phyloP scores from a whole-genome alignment of 2,329 filamentous ascomycete species.

The Lasiodiplodia theobromae region DNA sequence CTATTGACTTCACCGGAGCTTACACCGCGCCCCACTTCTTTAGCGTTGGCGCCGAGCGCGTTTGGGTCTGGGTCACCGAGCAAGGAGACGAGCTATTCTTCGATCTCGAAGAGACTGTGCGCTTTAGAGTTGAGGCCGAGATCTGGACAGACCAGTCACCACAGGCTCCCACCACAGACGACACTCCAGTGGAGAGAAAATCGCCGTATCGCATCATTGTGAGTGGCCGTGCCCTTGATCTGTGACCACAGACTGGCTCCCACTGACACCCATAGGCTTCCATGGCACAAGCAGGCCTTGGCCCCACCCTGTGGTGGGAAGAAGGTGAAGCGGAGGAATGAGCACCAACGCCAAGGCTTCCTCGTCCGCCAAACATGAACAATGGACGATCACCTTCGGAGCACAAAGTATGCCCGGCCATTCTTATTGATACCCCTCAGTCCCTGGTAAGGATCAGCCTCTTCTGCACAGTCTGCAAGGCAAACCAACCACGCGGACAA shows the following conservation, averaged over 20 bases:
- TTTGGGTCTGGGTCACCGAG: constrained; percentile 84
- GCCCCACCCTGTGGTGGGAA: constrained; percentile 57
- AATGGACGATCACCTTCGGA: background rate
- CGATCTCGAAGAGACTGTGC: constrained; percentile 87
- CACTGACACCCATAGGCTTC: constrained; percentile 45
- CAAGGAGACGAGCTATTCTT: constrained; percentile 80
- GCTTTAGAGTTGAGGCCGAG: constrained; percentile 85
- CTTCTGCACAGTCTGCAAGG: background rate
- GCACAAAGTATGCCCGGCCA: background rate
- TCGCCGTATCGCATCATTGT: constrained; percentile 73
- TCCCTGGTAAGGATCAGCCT: background rate
- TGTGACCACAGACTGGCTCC: background rate
- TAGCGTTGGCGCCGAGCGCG: constrained; percentile 75
- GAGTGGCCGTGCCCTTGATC: constrained; percentile 33
- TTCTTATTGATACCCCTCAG: constrained; percentile 12
- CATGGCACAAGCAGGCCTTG: constrained; percentile 57
- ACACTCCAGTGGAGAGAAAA: constrained; percentile 67
- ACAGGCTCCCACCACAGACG: constrained; percentile 72
- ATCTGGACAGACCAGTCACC: constrained; percentile 92
- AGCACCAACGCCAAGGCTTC: background rate
- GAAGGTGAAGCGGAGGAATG: constrained; percentile 28
- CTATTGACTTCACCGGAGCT: background rate
- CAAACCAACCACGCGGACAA: background rate
- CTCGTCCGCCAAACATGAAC: background rate
- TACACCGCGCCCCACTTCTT: constrained; percentile 20